Evolutionary conservation across 2,329 filamentous ascomycete genomes (phyloP).

Genomic region (Fusarium lateritium): DNA sequence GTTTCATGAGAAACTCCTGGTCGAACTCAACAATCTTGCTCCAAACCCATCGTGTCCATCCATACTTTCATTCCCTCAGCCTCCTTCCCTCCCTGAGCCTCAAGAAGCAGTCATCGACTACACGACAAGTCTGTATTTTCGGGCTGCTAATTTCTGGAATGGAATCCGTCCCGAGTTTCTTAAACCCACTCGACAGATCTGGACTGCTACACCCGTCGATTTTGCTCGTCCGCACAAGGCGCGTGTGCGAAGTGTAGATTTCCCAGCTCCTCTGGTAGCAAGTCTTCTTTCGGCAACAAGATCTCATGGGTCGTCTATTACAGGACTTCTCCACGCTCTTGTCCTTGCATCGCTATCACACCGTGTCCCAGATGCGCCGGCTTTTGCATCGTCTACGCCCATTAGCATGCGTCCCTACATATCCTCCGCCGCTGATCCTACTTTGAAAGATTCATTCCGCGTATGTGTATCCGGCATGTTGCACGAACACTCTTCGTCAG

Average conservation of each 20-base stretch:
- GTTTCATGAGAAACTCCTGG: slow-evolving; percentile 65
- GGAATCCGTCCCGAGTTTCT: slow-evolving; percentile 59
- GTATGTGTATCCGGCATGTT: slow-evolving; percentile 57
- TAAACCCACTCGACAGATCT: slow-evolving; percentile 51
- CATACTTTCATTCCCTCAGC: slow-evolving; percentile 48
- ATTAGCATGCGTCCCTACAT: slow-evolving; percentile 62
- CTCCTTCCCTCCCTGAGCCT: slow-evolving; percentile 54
- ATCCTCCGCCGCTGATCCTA: slow-evolving; percentile 45
- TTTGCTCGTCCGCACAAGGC: slow-evolving; percentile 55
- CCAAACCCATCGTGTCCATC: slow-evolving; percentile 2
- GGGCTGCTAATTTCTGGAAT: slow-evolving; percentile 56
- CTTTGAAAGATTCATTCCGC: slow-evolving; percentile 54
- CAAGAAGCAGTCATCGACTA: slow-evolving; percentile 61
- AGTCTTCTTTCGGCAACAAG: slow-evolving; percentile 59
- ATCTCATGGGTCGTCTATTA: slow-evolving; percentile 61
- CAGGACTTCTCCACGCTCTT: slow-evolving; percentile 64
- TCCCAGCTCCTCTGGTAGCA: slow-evolving; percentile 50
- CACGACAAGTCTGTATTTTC: slow-evolving; percentile 59
- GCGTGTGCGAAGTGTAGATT: slow-evolving; percentile 55
- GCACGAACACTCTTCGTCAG: slow-evolving; percentile 50
- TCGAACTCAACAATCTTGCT: slow-evolving; percentile 55
- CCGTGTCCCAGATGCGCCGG: slow-evolving; percentile 54
- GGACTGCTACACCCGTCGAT: slow-evolving; percentile 57
- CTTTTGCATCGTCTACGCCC: slow-evolving; percentile 59
- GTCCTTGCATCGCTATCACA: slow-evolving; percentile 58